Evolutionary conservation across 371 early-diverging fungal genomes (phyloP).

Genomic region (Batkoa obscura): DNA sequence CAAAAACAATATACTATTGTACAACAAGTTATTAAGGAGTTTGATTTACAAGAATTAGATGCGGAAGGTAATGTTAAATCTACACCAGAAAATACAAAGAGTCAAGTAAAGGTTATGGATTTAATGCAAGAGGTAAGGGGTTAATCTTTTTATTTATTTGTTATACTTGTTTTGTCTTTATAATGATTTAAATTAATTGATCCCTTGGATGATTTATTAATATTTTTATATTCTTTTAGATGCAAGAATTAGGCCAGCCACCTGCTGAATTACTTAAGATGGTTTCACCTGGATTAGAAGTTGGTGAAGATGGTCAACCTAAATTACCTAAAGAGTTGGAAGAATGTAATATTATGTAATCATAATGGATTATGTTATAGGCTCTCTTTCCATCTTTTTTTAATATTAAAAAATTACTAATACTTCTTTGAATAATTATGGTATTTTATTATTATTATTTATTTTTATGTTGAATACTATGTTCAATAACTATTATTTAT

Average conservation of each 20-base stretch:
- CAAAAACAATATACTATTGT: constrained; percentile 50
- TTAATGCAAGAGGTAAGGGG: constrained; percentile 65
- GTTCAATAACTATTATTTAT: too few species aligned
- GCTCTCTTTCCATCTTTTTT: too few species aligned
- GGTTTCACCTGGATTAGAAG: constrained; percentile 72
- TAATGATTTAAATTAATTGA: too few species aligned
- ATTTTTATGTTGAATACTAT: too few species aligned
- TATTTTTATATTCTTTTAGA: constrained; percentile 19
- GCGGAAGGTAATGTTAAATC: constrained; percentile 4
- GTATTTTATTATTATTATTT: too few species aligned
- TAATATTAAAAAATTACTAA: too few species aligned
- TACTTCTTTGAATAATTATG: too few species aligned
- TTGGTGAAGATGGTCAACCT: constrained; percentile 52
- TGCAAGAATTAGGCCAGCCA: constrained; percentile 90
- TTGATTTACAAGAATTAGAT: constrained; percentile 28
- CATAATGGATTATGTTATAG: too few species aligned
- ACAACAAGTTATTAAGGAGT: constrained; percentile 50
- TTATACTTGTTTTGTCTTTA: too few species aligned
- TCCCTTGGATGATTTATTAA: neutral
- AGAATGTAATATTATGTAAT: constrained; percentile 7
- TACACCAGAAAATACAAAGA: constrained; percentile 38
- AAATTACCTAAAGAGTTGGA: constrained; percentile 24
- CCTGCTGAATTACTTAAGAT: constrained; percentile 73
- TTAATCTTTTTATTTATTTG: too few species aligned
- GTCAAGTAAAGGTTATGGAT: constrained; percentile 49